Base-by-base conservation (phyloP, 768 basidiomycete genomes). In the Wakefieldia striispora region DNA sequence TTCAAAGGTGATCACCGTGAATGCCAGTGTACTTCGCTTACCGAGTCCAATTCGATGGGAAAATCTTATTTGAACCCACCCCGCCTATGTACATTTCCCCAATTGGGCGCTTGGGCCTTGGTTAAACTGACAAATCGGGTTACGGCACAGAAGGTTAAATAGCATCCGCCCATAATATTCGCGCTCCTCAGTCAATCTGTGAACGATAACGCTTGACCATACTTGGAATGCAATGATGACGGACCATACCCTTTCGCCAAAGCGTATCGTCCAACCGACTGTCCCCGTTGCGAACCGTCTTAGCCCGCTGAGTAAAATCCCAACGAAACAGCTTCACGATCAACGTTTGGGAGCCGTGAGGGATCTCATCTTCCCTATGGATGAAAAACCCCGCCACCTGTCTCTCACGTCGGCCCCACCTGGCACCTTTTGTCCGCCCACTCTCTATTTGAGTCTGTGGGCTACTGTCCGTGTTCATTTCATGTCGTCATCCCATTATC, bases 271-370 rank as follows among this genome's bases (percentile, higher is more conserved):
- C 31, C 31, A 7, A 6, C 23, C 23, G 23, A 23, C 6, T 23
- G 23, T 23, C 23, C 23, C 23, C 23, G 6, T 23, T n/a, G 6
- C 6, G 23, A 11, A 6, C 29, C 10, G 1, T 6, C 2, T 9
- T 6, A 9, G 6, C 14, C 2, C 5, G 6, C 43, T 42, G 6
- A 19, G 19, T 21, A 37, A 27, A 29, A 14, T 6, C 3, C 5
- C 14, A 16, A 33, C 33, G 33, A 14, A 16, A 33, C 14, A 29
- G 11, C 12, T 29, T 62, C 56, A 62, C 62, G 63, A 65, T 65
- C 63, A 63, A 49, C 61, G 61, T 41, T 49, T 45, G 35, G 7
- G 26, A 36, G n/a, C 13, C 33, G 20, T 19, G 17, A 29, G 43
- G 41, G 38, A 47, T 55, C 49, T 54, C 35, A 49, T 64, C 53